Evolutionary conservation across 257 asterid species (phyloP), one percentile per base, ranked within the genome.

Genomic region (Apocynum venetum): DNA sequence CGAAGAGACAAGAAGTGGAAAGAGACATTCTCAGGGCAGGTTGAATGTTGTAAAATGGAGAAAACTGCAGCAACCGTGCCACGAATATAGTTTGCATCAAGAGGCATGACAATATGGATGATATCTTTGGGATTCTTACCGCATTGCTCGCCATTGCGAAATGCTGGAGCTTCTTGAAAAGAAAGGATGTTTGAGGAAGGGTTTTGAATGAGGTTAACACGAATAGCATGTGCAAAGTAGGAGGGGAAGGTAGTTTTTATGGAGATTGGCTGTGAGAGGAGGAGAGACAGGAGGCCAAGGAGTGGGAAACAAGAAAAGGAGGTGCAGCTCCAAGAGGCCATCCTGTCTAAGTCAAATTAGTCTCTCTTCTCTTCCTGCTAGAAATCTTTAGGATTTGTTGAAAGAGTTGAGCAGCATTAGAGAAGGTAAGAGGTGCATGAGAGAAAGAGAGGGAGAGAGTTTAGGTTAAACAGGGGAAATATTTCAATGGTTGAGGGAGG

Each of bases 251-350:
- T 55, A 80, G 81, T 52, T 82, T 84, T 60, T 67, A 81, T 63
- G 48, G 82, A 43, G 31, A 79, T 35, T 70, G 86, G 84, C 63
- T 80, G 89, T 61, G 82, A 79, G 82, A 88, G 83, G 89, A 86
- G 78, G 88, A 88, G 83, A 79, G 96, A 90, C 92, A 93, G 95
- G 91, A 93, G 96, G 96, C 96, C 95, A 2, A 87, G 72, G 83
- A 88, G 88, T 75, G 85, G 81, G 78, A 78, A 63, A 77, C 57
- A 77, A 78, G 83, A 67, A 17, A 80, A 81, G 66, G 74, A 69
- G 82, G 73, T 57, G 83, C 82, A 69, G 78, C 87, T 88, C 88
- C 89, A 75, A 60, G 51, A 67, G 92, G 97, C 97, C 97, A 93
- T 93, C 97, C 93, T 86, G 89, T 81, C 94, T 40, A 20, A 13